These are phyloP conservation scores for Corymbia maculata DNA, from an alignment of 345 rosid genomes.

Conservation along the genomic window DNA sequence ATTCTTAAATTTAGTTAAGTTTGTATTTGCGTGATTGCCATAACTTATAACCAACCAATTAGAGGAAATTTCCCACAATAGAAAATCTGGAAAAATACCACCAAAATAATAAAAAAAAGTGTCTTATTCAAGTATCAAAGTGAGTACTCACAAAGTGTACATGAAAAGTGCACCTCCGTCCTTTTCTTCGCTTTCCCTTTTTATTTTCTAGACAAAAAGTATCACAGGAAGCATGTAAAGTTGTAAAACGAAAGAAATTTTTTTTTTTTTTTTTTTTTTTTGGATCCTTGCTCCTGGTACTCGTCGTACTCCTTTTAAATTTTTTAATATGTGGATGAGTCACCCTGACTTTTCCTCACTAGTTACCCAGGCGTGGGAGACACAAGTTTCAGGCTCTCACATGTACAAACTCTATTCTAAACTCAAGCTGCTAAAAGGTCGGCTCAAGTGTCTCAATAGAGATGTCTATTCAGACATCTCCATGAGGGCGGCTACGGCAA, in stretches of 20 bases:
- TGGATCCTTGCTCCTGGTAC: too few relatives aligned
- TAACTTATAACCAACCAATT: neutral
- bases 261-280: neutral
- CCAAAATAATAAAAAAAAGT: neutral
- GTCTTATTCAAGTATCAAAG: neutral
- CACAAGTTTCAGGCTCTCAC: too few relatives aligned
- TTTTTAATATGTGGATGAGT: too few relatives aligned
- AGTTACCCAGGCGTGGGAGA: too few relatives aligned
- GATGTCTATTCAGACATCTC: too few relatives aligned
- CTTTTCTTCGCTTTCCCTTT: neutral
- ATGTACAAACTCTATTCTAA: too few relatives aligned
- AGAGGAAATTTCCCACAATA: neutral
- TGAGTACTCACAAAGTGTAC: neutral
- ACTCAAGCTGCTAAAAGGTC: too few relatives aligned
- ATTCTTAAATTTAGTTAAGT: neutral
- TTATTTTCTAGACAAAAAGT: fast-evolving
- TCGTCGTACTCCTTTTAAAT: too few relatives aligned
- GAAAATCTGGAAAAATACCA: fast-evolving
- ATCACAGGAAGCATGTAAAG: fast-evolving
- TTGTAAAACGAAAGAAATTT: neutral
- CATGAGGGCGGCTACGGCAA: too few relatives aligned
- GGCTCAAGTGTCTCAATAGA: too few relatives aligned
- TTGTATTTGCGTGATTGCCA: neutral
- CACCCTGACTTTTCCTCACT: too few relatives aligned
- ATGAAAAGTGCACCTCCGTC: neutral